Percentiles rank a stretch among this genome's conserved stretches.
phyloP scores from a whole-genome alignment of 352 stramenopile species.

The Sclerospora graminicola region DNA sequence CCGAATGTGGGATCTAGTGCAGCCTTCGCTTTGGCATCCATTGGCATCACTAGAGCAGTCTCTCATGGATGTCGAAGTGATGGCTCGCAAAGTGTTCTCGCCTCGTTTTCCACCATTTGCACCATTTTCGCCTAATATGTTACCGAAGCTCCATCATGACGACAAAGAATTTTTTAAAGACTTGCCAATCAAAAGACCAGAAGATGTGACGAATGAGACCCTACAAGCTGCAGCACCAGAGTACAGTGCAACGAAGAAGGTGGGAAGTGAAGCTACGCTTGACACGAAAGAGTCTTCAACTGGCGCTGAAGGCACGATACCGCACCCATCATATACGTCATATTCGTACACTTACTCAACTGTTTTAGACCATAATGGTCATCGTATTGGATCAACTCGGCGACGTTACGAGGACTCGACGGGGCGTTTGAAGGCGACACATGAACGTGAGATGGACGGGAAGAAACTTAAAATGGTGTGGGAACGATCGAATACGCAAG shows the following conservation, averaged over 20 bases:
- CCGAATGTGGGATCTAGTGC: constrained; percentile 37
- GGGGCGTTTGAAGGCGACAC: constrained; percentile 51
- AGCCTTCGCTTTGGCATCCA: constrained; percentile 35
- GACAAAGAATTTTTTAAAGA: constrained; percentile 48
- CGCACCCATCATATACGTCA: constrained; percentile 29
- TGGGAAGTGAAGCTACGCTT: constrained; percentile 7
- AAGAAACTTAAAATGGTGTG: constrained; percentile 55
- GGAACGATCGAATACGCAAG: constrained; percentile 25
- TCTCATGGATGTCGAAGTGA: constrained; percentile 44
- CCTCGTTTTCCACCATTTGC: constrained; percentile 20
- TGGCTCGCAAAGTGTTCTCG: constrained; percentile 23
- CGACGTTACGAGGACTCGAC: constrained; percentile 73
- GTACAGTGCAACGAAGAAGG: constrained; percentile 7
- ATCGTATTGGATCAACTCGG: constrained; percentile 36
- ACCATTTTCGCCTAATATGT: constrained; percentile 10
- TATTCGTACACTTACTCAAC: constrained; percentile 62
- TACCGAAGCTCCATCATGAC: constrained; percentile 16
- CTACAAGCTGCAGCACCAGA: constrained; percentile 2
- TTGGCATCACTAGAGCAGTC: constrained; percentile 55
- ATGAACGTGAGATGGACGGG: constrained; percentile 54
- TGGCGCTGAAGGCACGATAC: constrained; percentile 5
- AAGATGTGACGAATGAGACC: constrained; percentile 10
- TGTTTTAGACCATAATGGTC: constrained; percentile 46
- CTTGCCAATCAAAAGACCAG: constrained; percentile 20
- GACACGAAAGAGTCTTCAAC: constrained; percentile 12